phyloP scores from a whole-genome alignment of 495 filamentous ascomycete species.

The Chaetomium tenue region DNA sequence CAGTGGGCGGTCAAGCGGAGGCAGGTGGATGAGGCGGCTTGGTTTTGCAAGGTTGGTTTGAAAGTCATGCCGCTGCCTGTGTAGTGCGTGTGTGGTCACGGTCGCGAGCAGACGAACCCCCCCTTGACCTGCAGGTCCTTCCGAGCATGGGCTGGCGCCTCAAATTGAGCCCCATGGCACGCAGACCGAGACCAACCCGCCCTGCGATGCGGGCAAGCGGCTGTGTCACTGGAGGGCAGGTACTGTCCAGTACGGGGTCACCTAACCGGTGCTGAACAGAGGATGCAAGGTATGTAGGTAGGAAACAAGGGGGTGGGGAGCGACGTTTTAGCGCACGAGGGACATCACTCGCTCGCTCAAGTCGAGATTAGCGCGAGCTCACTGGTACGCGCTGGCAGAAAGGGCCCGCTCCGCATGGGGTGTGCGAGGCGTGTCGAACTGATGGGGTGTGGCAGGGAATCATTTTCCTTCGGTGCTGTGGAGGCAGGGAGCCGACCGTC shows the following conservation, averaged over 20 bases:
- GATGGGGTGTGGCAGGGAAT: background rate
- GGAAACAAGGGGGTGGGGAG: constrained; percentile 1
- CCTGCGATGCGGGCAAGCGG: too few relatives aligned
- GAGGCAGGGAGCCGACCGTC: background rate
- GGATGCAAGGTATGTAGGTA: background rate
- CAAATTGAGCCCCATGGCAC: constrained; percentile 8
- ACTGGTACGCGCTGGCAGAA: background rate
- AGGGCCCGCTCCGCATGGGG: background rate
- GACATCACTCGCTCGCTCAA: background rate
- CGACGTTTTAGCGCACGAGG: constrained; percentile 6
- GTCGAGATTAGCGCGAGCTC: background rate
- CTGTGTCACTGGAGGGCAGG: constrained; percentile 2
- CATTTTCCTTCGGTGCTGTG: too few relatives aligned
- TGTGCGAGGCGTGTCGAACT: too few relatives aligned
- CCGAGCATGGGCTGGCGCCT: constrained; percentile 7
- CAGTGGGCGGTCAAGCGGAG: constrained; percentile 37
- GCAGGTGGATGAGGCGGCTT: constrained; percentile 24
- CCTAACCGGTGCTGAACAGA: background rate
- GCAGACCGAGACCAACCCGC: background rate
- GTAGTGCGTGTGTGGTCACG: constrained; percentile 6
- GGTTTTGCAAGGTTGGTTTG: constrained; percentile 13
- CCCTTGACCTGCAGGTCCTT: constrained; percentile 11
- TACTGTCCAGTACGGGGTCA: constrained; percentile 5
- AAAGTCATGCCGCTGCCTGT: constrained; percentile 10
- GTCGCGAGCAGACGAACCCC: constrained; percentile 2